Conservation (phyloP, 2,329 filamentous ascomycete genomes). For the Nothophaeocryptopus gaeumannii region DNA sequence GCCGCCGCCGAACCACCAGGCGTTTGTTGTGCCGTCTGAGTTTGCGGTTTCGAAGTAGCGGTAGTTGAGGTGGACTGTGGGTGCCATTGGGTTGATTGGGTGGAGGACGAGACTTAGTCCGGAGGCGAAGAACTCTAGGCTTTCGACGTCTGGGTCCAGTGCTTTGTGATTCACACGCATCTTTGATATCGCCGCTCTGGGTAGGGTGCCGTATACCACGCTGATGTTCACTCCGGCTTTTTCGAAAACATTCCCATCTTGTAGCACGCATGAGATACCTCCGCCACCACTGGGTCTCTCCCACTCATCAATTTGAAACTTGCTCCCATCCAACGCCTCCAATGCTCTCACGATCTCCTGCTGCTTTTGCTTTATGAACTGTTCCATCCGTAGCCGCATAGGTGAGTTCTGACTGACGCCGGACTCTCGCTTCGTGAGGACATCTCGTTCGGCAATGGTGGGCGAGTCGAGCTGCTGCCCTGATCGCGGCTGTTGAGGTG, state of each 20-base stretch:
- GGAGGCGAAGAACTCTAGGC: conserved; percentile 90
- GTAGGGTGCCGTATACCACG: conserved; percentile 88
- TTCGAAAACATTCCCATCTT: conserved; percentile 95
- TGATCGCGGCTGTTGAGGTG: conserved; percentile 6
- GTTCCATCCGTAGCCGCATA: conserved; percentile 97
- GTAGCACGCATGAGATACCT: conserved; percentile 89
- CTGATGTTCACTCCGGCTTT: conserved; percentile 96
- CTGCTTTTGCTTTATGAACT: conserved; percentile 91
- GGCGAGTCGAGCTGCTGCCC: conserved; percentile 54
- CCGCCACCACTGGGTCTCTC: conserved; percentile 82
- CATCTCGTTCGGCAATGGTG: conserved; percentile 81
- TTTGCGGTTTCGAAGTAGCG: conserved; percentile 96
- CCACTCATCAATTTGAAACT: conserved; percentile 85
- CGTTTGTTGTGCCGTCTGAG: conserved; percentile 72
- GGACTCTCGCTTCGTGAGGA: conserved; percentile 72
- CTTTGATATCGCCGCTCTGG: conserved; percentile 80
- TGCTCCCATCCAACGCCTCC: conserved; percentile 76
- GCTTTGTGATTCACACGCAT: conserved; percentile 96
- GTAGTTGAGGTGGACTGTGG: conserved; percentile 97
- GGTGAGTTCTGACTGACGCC: conserved; percentile 75
- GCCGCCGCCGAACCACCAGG: conserved; percentile 98
- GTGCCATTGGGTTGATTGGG: conserved; percentile 92
- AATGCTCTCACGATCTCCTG: conserved; percentile 80
- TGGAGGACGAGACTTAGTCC: conserved; percentile 92
- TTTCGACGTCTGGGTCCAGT: conserved; percentile 73